Percentiles rank a stretch among this genome's conserved stretches.
Conservation (phyloP, 352 stramenopile species). For the Plasmopara halstedii region DNA sequence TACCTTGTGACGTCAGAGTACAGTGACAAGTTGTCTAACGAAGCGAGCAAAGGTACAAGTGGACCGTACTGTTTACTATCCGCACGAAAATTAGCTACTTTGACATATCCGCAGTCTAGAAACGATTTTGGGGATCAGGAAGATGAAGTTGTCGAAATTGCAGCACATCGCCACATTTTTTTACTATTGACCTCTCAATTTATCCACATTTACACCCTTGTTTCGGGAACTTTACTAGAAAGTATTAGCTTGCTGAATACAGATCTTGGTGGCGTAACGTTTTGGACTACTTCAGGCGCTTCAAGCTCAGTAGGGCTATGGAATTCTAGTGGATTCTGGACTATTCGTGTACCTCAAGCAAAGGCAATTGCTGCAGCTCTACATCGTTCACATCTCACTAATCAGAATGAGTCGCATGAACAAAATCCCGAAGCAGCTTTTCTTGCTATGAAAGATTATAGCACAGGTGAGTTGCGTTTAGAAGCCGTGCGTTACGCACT, state of each 20-base stretch:
- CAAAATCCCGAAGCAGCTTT: slow-evolving; percentile 31
- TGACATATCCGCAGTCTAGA: slow-evolving; percentile 18
- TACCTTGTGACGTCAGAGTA: slow-evolving; percentile 34
- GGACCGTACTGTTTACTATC: slow-evolving; percentile 14
- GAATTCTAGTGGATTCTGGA: slow-evolving; percentile 50
- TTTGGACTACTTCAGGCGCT: slow-evolving; percentile 43
- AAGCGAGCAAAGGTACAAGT: slow-evolving; percentile 2
- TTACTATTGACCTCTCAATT: slow-evolving; percentile 13
- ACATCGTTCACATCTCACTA: slow-evolving; percentile 5
- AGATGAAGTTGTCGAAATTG: slow-evolving; percentile 19
- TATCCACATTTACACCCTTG: slow-evolving; percentile 45
- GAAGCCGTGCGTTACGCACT: slow-evolving; percentile 55
- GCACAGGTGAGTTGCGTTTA: slow-evolving; percentile 33
- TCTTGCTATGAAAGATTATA: slow-evolving; percentile 39
- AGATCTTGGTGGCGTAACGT: slow-evolving; percentile 8
- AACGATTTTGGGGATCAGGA: background rate
- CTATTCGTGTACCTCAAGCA: slow-evolving; percentile 42
- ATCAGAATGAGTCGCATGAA: background rate
- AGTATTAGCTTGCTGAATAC: slow-evolving; percentile 28
- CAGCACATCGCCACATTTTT: slow-evolving; percentile 23
- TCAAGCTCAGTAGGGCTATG: slow-evolving; percentile 56
- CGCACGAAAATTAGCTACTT: slow-evolving; percentile 16
- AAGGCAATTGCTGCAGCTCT: slow-evolving; percentile 30
- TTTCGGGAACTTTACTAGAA: slow-evolving; percentile 37
- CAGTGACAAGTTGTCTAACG: background rate